Evolutionary conservation across 345 rosid species (phyloP).

Genomic region (Euphorbia peplus): DNA sequence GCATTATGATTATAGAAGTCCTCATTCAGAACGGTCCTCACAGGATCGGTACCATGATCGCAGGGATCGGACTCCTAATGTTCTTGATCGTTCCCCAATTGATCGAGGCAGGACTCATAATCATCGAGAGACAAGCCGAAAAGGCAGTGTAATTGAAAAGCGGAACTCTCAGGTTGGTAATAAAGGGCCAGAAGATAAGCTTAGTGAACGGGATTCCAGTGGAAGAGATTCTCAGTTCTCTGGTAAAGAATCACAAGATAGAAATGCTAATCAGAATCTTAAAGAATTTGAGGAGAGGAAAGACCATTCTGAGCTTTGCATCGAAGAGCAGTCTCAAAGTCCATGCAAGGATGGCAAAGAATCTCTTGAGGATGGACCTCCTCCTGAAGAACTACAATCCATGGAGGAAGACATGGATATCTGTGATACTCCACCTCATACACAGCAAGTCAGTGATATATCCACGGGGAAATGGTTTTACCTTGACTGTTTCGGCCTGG

Average conservation of each 20-base stretch:
- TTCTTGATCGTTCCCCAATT: slow-evolving; percentile 55
- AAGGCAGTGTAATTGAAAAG: slow-evolving; percentile 57
- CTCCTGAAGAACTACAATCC: slow-evolving; percentile 70
- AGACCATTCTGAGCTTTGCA: slow-evolving; percentile 39
- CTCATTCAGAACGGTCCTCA: slow-evolving; percentile 59
- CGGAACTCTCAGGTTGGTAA: slow-evolving; percentile 44
- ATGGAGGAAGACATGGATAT: slow-evolving; percentile 99
- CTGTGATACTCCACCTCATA: slow-evolving; percentile 93
- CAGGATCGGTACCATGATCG: slow-evolving; percentile 54
- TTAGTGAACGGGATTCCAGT: slow-evolving; percentile 42
- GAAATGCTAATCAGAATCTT: slow-evolving; percentile 28
- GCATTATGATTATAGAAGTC: slow-evolving; percentile 61
- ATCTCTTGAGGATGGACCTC: slow-evolving; percentile 44
- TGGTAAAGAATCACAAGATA: slow-evolving; percentile 60
- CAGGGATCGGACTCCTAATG: slow-evolving; percentile 61
- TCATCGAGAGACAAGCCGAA: slow-evolving; percentile 52
- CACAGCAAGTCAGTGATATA: slow-evolving; percentile 50
- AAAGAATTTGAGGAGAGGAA: slow-evolving; percentile 46
- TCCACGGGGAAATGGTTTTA: slow-evolving; percentile 87
- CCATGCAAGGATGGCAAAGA: slow-evolving; percentile 41
- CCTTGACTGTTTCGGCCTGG: slow-evolving; percentile 82
- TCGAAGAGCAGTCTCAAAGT: slow-evolving; percentile 47
- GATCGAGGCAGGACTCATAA: slow-evolving; percentile 50
- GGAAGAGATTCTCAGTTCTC: slow-evolving; percentile 40
- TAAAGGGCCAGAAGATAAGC: slow-evolving; percentile 59